Percentiles rank a stretch among this genome's conserved stretches.
Conservation (phyloP, 495 filamentous ascomycete species). For the Penicillium lagena region DNA sequence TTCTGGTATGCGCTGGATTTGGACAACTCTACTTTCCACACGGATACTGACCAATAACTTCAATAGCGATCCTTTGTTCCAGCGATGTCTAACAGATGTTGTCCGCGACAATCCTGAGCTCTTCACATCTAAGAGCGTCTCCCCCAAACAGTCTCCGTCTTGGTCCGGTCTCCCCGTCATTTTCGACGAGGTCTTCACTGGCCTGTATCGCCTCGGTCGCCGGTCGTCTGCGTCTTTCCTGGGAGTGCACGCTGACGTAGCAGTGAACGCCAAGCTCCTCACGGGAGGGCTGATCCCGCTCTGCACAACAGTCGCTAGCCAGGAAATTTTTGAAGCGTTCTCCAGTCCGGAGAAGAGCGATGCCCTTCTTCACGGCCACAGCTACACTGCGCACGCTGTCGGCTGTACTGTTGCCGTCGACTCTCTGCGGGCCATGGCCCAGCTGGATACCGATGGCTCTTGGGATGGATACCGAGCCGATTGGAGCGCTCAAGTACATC, state of each 20-base stretch:
- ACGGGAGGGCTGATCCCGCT: slow-evolving; percentile 75
- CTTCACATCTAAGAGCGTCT: slow-evolving; percentile 22
- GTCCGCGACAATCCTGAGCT: slow-evolving; percentile 50
- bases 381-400: slow-evolving; percentile 73
- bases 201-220: slow-evolving; percentile 69
- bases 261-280: slow-evolving; percentile 70
- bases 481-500: slow-evolving; percentile 21
- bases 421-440: slow-evolving; percentile 47
- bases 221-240: slow-evolving; percentile 61
- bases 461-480: slow-evolving; percentile 44
- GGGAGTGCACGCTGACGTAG: slow-evolving; percentile 58
- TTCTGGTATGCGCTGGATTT: slow-evolving; percentile 49
- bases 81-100: slow-evolving; percentile 55
- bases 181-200: slow-evolving; percentile 79
- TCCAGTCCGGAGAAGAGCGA: slow-evolving; percentile 60
- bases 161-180: slow-evolving; percentile 72
- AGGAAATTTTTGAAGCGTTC: slow-evolving; percentile 67
- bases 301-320: slow-evolving; percentile 60
- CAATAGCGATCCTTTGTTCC: slow-evolving; percentile 68
- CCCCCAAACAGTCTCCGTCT: slow-evolving; percentile 9
- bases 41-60: slow-evolving; percentile 7
- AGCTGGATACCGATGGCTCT: slow-evolving; percentile 43
- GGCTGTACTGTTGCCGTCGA: slow-evolving; percentile 66
- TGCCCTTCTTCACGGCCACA: slow-evolving; percentile 72
- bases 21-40: background rate